Evolutionary conservation across 805 yeast genomes (phyloP), one percentile per base, ranked within the genome.

Genomic region (Blastobotrys muscicola): DNA sequence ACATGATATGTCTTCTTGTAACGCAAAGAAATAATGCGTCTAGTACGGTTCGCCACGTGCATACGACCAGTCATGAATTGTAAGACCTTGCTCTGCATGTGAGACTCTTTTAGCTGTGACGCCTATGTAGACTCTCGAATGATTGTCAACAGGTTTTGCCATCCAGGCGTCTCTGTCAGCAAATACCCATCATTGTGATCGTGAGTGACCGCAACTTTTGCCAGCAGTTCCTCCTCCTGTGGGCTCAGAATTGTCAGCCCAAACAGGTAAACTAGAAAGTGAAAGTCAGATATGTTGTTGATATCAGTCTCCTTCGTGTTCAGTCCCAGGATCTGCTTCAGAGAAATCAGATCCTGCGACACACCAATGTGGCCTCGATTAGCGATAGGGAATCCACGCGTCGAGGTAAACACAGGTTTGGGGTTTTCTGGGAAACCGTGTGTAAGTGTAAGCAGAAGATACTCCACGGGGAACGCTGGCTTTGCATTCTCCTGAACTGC

Each of bases 381-480:
- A 52, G 85, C 94, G 59, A 89, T 75, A 1, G 92, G 79, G 66
- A 85, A 89, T 12, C 49, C 47, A 2, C 50, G 42, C 3, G 57
- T 52, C 0, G 70, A 55, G 7, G 60, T 60, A 61, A 84, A 82
- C 47, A 67, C 50, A 2, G 85, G 79, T 3, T 50, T 57, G 0
- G 79, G 57, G 0, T 69, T 66, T 49, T 78, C 75, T 1, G 95
- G 95, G 72, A 92, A 90, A 2, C 97, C 96, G 61, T 92, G 97
- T 4, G 94, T 81, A 49, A 90, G 65, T 2, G 96, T 80, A 0
- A 90, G 94, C 42, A 92, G 64, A 47, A 87, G 62, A 58, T 84
- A 87, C 48, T 87, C 96, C n/a, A 83, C 87, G 1, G 97, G 97
- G 60, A 87, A 85, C 16, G 92, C 83, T 1, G 96, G 95, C 55